phyloP scores from a whole-genome alignment of 805 yeast species.

The Metschnikowia gelsemii region DNA sequence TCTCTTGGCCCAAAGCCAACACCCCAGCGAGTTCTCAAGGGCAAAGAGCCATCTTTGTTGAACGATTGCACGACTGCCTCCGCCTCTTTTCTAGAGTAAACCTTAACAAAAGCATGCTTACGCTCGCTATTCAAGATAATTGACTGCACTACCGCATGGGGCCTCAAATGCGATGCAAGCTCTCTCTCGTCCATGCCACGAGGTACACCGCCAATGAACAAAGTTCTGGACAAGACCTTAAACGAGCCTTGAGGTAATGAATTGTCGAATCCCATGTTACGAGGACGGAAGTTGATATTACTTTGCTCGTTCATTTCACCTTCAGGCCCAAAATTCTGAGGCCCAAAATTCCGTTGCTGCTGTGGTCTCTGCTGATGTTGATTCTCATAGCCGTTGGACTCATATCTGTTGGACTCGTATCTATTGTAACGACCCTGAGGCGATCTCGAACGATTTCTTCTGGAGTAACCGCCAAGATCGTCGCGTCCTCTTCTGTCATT shows the following conservation, averaged over 20 bases:
- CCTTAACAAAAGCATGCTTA: constrained; percentile 95
- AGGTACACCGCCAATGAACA: constrained; percentile 94
- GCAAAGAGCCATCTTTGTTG: constrained; percentile 60
- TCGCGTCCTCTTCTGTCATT: constrained; percentile 33
- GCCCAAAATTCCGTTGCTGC: constrained; percentile 15
- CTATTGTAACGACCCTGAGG: constrained; percentile 35
- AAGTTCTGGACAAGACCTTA: constrained; percentile 83
- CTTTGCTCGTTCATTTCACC: constrained; percentile 70
- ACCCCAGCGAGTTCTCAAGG: constrained; percentile 94
- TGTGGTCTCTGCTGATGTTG: constrained; percentile 19
- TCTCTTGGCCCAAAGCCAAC: constrained; percentile 99
- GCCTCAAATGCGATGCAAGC: constrained; percentile 68
- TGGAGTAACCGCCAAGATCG: constrained; percentile 36
- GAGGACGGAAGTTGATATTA: constrained; percentile 74
- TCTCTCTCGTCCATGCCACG: constrained; percentile 74
- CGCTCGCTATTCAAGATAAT: constrained; percentile 83
- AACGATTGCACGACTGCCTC: constrained; percentile 74
- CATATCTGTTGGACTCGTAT: constrained; percentile 9
- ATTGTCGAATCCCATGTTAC: constrained; percentile 67
- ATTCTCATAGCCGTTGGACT: background rate
- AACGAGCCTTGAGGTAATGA: constrained; percentile 73
- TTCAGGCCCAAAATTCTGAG: constrained; percentile 26
- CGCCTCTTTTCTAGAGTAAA: constrained; percentile 88
- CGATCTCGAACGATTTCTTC: constrained; percentile 56
- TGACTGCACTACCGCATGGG: constrained; percentile 89